Evolutionary conservation across 768 basidiomycete genomes (phyloP).

Genomic region (Collybia nuda): DNA sequence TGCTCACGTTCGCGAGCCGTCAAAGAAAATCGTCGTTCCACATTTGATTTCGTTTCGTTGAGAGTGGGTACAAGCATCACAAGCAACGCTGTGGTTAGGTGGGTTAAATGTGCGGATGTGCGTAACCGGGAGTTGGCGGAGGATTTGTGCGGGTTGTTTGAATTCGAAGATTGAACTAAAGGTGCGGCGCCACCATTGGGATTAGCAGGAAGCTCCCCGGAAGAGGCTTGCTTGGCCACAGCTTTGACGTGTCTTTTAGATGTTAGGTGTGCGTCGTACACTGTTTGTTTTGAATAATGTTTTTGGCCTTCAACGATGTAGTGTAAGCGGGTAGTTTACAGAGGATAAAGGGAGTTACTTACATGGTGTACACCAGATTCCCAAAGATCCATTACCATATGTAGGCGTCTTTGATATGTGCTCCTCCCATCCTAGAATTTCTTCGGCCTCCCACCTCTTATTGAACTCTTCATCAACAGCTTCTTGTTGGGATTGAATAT

Average conservation of each 20-base stretch:
- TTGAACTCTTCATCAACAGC: conserved; percentile 72
- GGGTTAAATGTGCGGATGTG: conserved; percentile 69
- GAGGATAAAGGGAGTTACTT: conserved; percentile 30
- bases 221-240: conserved; percentile 65
- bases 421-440: conserved; percentile 76
- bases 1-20: conserved; percentile 98
- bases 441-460: conserved; percentile 74
- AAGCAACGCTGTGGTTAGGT: conserved; percentile 70
- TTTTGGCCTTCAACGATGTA: conserved; percentile 71
- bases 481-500: conserved; percentile 67
- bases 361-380: conserved; percentile 97
- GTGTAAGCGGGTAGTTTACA: not conserved
- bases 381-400: conserved; percentile 43
- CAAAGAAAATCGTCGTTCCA: conserved; percentile 93
- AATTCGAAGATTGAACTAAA: conserved; percentile 16
- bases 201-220: conserved; percentile 46
- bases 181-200: conserved; percentile 52
- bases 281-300: conserved; percentile 93
- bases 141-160: conserved; percentile 21
- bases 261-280: conserved; percentile 93
- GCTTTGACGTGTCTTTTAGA: conserved; percentile 97
- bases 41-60: conserved; percentile 92
- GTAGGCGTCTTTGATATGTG: conserved; percentile 37
- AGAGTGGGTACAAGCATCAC: conserved; percentile 61
- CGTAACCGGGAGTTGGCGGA: conserved; percentile 51